These are phyloP conservation scores for Kurtzmaniella quercitrusa DNA, from an alignment of 1,139 yeast species.

Conservation along the genomic window DNA sequence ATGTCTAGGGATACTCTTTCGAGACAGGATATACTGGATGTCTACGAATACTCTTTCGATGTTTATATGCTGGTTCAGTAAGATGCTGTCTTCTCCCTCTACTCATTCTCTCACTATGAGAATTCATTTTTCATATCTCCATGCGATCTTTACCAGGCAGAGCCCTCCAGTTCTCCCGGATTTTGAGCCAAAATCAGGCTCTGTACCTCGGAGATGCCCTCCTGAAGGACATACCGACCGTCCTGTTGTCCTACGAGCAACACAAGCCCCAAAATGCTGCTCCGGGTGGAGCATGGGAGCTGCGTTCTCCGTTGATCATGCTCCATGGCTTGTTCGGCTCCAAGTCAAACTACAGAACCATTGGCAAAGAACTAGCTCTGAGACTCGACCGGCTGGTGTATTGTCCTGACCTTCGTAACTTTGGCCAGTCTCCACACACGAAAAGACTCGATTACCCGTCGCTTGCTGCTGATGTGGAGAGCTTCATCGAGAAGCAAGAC, in stretches of 20 bases:
- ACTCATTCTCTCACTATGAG: background rate
- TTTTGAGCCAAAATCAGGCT: background rate
- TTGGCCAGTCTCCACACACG: constrained; percentile 83
- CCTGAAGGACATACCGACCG: constrained; percentile 22
- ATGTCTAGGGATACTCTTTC: too few species aligned
- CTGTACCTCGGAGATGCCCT: constrained; percentile 24
- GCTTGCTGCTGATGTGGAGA: constrained; percentile 79
- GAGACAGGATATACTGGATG: too few species aligned
- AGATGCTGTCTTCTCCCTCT: too few species aligned
- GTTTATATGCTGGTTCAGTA: too few species aligned
- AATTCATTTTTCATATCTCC: background rate
- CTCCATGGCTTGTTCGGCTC: constrained; percentile 91
- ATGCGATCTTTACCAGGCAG: background rate
- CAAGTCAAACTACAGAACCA: constrained; percentile 70
- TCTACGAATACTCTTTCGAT: too few species aligned
- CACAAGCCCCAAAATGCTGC: constrained; percentile 19
- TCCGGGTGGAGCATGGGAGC: constrained; percentile 7
- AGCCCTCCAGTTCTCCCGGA: background rate
- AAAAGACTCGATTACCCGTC: constrained; percentile 71
- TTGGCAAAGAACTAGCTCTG: constrained; percentile 50
- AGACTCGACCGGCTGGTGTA: constrained; percentile 48
- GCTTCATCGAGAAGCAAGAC: constrained; percentile 52
- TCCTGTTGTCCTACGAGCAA: constrained; percentile 26
- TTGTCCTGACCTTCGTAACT: constrained; percentile 82
- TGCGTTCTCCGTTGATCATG: constrained; percentile 57